Conservation (phyloP, 306 rosid genomes). For the Carpinus viminea region DNA sequence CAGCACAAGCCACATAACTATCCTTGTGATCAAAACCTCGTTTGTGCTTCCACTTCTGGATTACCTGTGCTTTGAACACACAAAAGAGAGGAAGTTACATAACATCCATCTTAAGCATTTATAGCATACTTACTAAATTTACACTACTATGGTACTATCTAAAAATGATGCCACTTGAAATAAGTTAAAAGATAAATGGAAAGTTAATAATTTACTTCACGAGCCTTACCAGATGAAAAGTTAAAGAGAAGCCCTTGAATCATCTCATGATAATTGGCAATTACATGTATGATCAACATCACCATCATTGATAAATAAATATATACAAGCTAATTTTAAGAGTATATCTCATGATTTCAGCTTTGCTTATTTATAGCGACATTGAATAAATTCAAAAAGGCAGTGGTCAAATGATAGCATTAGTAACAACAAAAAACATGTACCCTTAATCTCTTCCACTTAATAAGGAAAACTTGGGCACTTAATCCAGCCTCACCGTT, state of each 20-base stretch:
- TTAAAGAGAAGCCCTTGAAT: neutral
- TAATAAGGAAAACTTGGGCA: too few relatives aligned
- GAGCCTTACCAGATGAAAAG: neutral
- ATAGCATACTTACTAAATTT: neutral
- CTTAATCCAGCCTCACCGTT: too few relatives aligned
- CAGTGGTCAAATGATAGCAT: neutral
- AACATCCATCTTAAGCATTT: neutral
- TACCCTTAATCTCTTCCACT: neutral
- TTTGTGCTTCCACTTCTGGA: constrained; percentile 34
- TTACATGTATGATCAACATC: neutral
- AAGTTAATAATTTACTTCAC: neutral
- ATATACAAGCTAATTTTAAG: neutral
- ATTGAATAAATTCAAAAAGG: neutral
- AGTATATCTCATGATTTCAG: neutral
- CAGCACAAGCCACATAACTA: constrained; percentile 23
- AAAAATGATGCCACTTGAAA: neutral
- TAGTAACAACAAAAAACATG: neutral
- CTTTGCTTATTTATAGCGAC: neutral
- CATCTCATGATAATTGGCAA: neutral
- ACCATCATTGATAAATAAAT: neutral
- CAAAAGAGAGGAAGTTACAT: constrained; percentile 4
- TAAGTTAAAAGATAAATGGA: too few relatives aligned
- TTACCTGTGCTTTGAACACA: constrained; percentile 32
- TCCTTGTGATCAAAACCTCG: constrained; percentile 17
- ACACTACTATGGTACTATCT: neutral